Evolutionary conservation across 176 grass and related monocot species (phyloP), one percentile per base, ranked within the genome.

Genomic region (Cocos nucifera): DNA sequence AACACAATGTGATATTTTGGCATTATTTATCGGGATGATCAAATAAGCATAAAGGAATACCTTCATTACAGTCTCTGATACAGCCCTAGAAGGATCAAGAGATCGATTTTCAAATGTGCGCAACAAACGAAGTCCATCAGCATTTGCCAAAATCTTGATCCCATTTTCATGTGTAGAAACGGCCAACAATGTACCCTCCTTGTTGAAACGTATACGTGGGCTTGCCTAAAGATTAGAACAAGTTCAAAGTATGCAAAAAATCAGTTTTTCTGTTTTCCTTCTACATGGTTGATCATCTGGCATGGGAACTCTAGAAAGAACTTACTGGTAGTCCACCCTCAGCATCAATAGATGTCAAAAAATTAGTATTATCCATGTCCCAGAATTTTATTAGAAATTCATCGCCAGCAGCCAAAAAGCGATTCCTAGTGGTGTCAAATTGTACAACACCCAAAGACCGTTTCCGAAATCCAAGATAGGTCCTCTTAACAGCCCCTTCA

Each of bases 301-400:
- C 35, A 44, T 12, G 17, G 35, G 35, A 12, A 44, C 9, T 44
- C 35, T 44, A 12, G 8, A 72, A 65, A 28, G 48, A 17, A 73
- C 78, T 82, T 70, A 98, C 94, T 59, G 71, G 84, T 62, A 98
- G 69, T 52, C 94, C 94, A 71, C 94, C 85, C 18, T 98, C 94
- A 30, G 88, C 85, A 77, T 98, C 94, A 83, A 89, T 79, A 32
- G 88, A 93, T 54, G 85, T 98, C 61, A 98, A 64, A 77, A 98
- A 50, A 86, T 79, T 85, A 51, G 60, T 83, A 71, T 56, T 98
- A 67, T 98, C 94, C 94, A 98, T 98, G 76, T 98, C 94, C 94
- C 94, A 98, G 63, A 98, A 85, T 63, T 98, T 98, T 52, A 98
- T 86, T 19, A 88, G 55, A 63, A 98, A 98, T 57, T 98, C 94